Evolutionary conservation across 75 land plant species (phyloP).

Genomic region (Larix kaempferi): DNA sequence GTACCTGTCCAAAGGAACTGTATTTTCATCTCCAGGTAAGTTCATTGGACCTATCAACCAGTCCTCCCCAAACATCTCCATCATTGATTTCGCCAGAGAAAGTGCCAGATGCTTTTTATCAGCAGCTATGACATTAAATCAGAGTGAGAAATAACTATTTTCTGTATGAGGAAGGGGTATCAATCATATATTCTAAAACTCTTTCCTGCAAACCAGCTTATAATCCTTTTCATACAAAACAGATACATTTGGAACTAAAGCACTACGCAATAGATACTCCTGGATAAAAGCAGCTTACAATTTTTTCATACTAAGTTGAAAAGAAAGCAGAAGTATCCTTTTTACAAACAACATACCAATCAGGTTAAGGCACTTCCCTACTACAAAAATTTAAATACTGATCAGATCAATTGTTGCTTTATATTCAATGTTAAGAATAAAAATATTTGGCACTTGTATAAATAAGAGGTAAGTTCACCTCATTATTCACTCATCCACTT

Average conservation of each 20-base stretch:
- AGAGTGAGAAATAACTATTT: background rate
- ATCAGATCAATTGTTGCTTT: background rate
- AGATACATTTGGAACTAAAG: background rate
- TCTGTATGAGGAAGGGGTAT: background rate
- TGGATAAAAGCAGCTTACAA: background rate
- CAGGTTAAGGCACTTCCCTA: background rate
- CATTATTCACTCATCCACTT: too few relatives aligned
- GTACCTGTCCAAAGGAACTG: constrained; percentile 67
- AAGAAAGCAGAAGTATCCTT: background rate
- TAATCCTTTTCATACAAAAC: background rate
- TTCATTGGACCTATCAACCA: constrained; percentile 59
- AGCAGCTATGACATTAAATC: constrained; percentile 31
- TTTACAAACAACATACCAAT: background rate
- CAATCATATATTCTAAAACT: background rate
- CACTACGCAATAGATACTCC: background rate
- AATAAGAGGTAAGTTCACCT: too few relatives aligned
- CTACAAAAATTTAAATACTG: background rate
- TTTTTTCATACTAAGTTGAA: background rate
- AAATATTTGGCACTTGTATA: too few relatives aligned
- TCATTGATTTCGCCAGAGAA: constrained; percentile 56
- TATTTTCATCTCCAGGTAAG: constrained; percentile 30
- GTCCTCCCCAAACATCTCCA: constrained; percentile 63
- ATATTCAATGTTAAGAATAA: background rate
- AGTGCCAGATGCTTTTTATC: constrained; percentile 65
- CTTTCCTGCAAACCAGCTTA: background rate